Evolutionary conservation across 2,329 filamentous ascomycete species (phyloP).

Genomic region (Claviceps cyperi): DNA sequence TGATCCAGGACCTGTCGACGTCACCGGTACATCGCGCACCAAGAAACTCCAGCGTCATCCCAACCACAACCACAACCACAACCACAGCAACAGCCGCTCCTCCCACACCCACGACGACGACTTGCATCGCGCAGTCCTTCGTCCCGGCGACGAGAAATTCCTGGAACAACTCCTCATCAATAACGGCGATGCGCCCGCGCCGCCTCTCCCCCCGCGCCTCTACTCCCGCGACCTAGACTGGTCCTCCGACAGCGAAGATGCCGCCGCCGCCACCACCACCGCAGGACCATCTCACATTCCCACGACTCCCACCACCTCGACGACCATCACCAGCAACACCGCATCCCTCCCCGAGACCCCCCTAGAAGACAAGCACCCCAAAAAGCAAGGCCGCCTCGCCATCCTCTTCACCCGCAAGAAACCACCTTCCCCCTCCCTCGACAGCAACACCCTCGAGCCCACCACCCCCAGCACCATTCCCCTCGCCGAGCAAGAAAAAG

Average conservation of each 20-base stretch:
- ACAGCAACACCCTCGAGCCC: constrained; percentile 18
- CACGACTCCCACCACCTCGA: constrained; percentile 4
- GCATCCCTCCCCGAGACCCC: no score
- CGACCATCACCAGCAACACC: constrained; percentile 15
- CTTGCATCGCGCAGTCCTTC: constrained; percentile 29
- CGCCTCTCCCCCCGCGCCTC: constrained; percentile 40
- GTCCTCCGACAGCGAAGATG: constrained; percentile 22
- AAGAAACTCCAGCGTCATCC: not conserved
- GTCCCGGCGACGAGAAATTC: constrained; percentile 43
- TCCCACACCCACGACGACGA: constrained; percentile 7
- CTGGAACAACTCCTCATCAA: constrained; percentile 40
- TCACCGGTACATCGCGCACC: constrained; percentile 1
- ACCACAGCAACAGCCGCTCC: constrained; percentile 2
- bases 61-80: not conserved
- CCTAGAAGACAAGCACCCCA: constrained; percentile 15
- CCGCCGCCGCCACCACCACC: constrained; percentile 1
- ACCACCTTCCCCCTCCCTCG: constrained; percentile 23
- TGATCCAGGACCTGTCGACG: constrained; percentile 4
- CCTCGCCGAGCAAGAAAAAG: constrained; percentile 28
- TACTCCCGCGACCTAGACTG: constrained; percentile 36
- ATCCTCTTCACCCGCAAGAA: constrained; percentile 23
- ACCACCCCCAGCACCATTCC: constrained; percentile 5
- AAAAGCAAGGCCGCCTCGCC: constrained; percentile 21
- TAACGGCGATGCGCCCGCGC: constrained; percentile 27
- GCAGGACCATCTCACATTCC: constrained; percentile 12